Evolutionary conservation across 1,139 yeast genomes (phyloP).

Genomic region (Taiozyma onychis): DNA sequence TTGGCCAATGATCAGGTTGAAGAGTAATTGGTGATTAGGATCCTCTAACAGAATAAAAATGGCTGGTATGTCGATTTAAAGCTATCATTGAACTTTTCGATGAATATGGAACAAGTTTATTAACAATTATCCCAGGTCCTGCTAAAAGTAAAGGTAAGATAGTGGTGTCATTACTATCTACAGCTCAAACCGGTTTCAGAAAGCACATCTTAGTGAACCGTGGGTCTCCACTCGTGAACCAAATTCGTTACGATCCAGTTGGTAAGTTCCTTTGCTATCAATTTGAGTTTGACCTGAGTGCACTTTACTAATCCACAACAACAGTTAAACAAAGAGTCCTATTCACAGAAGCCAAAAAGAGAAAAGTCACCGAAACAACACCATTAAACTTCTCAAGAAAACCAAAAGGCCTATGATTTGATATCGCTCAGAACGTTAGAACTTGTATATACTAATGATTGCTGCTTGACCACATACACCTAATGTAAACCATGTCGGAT

Average conservation of each 20-base stretch:
- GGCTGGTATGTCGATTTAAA: not conserved
- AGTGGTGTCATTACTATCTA: slow-evolving; percentile 63
- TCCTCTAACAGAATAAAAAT: not conserved
- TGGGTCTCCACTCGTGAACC: slow-evolving; percentile 70
- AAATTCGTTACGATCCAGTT: slow-evolving; percentile 84
- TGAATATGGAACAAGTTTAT: not conserved
- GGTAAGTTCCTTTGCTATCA: slow-evolving; percentile 24
- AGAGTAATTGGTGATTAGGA: not conserved
- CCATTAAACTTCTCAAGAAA: slow-evolving; percentile 60
- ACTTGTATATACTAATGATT: not conserved
- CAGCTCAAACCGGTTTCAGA: slow-evolving; percentile 84
- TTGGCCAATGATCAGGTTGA: not conserved
- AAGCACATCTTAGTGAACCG: slow-evolving; percentile 80
- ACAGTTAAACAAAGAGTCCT: slow-evolving; percentile 71
- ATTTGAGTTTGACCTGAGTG: not conserved
- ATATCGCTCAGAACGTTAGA: not conserved
- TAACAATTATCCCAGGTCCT: slow-evolving; percentile 5
- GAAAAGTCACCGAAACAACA: slow-evolving; percentile 64
- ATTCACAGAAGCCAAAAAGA: slow-evolving; percentile 81
- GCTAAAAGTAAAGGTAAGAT: slow-evolving; percentile 33
- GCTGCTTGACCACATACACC: not conserved
- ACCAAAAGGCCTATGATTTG: slow-evolving; percentile 22
- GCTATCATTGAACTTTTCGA: not conserved
- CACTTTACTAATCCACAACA: not conserved
- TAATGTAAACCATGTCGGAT: not conserved